Percentiles rank a stretch among this genome's conserved stretches.
These are phyloP conservation scores for Amoeboaphelidium protococcarum DNA, from an alignment of 371 early-diverging fungal species.

Conservation along the genomic window DNA sequence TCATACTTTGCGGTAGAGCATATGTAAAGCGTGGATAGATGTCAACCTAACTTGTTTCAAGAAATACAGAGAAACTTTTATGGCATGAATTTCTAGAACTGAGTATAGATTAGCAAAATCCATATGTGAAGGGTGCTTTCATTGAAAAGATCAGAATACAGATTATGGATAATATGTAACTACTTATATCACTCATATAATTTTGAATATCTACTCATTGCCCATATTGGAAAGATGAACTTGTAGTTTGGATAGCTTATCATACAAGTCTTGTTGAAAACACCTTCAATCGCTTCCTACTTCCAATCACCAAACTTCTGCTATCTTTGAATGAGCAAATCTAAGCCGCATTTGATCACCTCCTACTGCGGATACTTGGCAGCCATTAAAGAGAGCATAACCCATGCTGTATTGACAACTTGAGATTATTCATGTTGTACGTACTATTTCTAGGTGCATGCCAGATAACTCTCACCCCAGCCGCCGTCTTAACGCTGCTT, in stretches of 20 bases:
- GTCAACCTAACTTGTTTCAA: too few relatives aligned
- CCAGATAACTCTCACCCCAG: conserved; percentile 85
- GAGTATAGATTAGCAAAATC: too few relatives aligned
- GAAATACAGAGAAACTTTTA: too few relatives aligned
- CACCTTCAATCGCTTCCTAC: conserved; percentile 89
- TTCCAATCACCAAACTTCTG: conserved; percentile 73
- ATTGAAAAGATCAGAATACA: too few relatives aligned
- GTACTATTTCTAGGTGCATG: conserved; percentile 42
- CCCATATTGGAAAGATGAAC: conserved; percentile 81
- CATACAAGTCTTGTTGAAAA: conserved; percentile 63
- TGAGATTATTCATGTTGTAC: conserved; percentile 38
- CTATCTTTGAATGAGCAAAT: conserved; percentile 55
- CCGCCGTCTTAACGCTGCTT: conserved; percentile 78
- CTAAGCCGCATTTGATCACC: conserved; percentile 42
- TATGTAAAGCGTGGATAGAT: too few relatives aligned
- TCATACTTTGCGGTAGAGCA: too few relatives aligned
- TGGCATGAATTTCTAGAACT: too few relatives aligned
- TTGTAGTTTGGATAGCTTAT: conserved; percentile 92
- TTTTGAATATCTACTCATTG: conserved; percentile 59
- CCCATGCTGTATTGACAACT: conserved; percentile 77
- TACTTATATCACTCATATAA: conserved; percentile 16
- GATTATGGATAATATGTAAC: neutral
- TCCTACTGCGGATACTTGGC: conserved; percentile 54
- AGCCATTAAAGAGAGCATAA: conserved; percentile 55
- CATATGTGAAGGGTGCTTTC: too few relatives aligned